Percentiles rank a stretch among this genome's conserved stretches.
phyloP scores from a whole-genome alignment of 768 basidiomycete genomes.

The Podaxis sp. region DNA sequence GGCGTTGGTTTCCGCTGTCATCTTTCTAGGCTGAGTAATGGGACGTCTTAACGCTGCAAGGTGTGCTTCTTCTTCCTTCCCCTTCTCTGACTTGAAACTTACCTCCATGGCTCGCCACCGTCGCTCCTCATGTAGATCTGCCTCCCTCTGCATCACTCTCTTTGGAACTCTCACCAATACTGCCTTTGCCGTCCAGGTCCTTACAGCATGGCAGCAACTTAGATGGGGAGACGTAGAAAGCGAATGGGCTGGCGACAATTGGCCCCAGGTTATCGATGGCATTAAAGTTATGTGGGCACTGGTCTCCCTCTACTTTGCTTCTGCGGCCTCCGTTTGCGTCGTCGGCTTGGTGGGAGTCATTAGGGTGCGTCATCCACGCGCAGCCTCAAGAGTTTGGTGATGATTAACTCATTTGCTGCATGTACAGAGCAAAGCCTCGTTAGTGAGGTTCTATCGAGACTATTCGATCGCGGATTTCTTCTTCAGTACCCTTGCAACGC shows the following conservation, averaged over 20 bases:
- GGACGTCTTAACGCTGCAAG: constrained; percentile 10
- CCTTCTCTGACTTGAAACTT: neutral
- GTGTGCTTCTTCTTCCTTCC: constrained; percentile 10
- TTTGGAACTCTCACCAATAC: constrained; percentile 26
- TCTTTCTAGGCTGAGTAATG: constrained; percentile 13
- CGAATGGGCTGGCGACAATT: constrained; percentile 17
- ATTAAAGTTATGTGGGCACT: constrained; percentile 60
- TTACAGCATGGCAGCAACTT: constrained; percentile 25
- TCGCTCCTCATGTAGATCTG: constrained; percentile 22
- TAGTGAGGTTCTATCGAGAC: constrained; percentile 80
- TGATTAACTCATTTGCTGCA: neutral
- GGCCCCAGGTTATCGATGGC: constrained; percentile 33
- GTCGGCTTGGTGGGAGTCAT: constrained; percentile 70
- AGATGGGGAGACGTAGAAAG: constrained; percentile 20
- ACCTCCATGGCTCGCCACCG: constrained; percentile 10
- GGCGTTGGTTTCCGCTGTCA: constrained; percentile 6
- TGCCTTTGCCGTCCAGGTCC: constrained; percentile 21
- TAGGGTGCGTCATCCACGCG: constrained; percentile 44
- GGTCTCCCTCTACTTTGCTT: constrained; percentile 63
- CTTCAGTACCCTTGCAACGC: constrained; percentile 61
- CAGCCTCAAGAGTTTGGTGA: constrained; percentile 2
- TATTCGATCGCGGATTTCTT: constrained; percentile 79
- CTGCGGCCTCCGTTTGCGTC: constrained; percentile 60
- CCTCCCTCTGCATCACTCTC: constrained; percentile 27
- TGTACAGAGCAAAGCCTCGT: constrained; percentile 55